These are phyloP conservation scores for Rubroboletus satanas DNA, from an alignment of 768 basidiomycete genomes.

Conservation along the genomic window DNA sequence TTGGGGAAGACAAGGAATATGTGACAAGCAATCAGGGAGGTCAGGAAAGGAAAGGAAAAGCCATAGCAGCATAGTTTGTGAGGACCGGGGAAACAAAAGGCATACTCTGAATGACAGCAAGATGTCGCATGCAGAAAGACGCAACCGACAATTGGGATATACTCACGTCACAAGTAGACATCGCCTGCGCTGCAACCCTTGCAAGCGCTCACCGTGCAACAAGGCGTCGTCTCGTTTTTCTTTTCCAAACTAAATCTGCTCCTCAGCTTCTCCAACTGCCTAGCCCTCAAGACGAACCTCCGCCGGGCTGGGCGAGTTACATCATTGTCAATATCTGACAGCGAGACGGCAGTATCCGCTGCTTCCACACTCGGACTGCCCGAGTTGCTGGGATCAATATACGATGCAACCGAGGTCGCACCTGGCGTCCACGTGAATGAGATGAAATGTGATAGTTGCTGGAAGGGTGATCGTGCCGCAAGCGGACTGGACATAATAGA, in stretches of 20 bases:
- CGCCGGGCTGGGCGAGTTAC: constrained; percentile 18
- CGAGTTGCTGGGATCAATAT: constrained; percentile 19
- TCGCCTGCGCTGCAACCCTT: constrained; percentile 24
- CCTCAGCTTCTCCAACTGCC: constrained; percentile 62
- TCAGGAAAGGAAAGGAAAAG: constrained; percentile 6
- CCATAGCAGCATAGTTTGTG: constrained; percentile 23
- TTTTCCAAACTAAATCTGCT: constrained; percentile 46
- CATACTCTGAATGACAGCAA: constrained; percentile 9
- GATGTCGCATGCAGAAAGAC: background rate
- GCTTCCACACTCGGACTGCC: constrained; percentile 6
- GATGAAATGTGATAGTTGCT: constrained; percentile 58
- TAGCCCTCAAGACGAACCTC: constrained; percentile 58
- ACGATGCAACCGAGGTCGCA: constrained; percentile 28
- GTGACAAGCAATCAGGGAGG: constrained; percentile 12
- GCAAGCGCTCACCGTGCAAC: constrained; percentile 27
- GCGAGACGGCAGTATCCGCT: constrained; percentile 9
- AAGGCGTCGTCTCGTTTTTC: constrained; percentile 14
- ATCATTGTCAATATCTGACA: constrained; percentile 6
- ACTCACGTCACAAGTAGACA: constrained; percentile 30
- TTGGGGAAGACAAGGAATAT: constrained; percentile 17
- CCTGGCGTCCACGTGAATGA: constrained; percentile 51
- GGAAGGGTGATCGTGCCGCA: constrained; percentile 55
- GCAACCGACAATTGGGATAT: background rate
- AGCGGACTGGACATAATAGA: constrained; percentile 51
- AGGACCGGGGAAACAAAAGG: constrained; percentile 4